Percentiles rank a stretch among this genome's conserved stretches.
Conservation (phyloP, 164 flowering plant genomes). For the Chimonanthus praecox region DNA sequence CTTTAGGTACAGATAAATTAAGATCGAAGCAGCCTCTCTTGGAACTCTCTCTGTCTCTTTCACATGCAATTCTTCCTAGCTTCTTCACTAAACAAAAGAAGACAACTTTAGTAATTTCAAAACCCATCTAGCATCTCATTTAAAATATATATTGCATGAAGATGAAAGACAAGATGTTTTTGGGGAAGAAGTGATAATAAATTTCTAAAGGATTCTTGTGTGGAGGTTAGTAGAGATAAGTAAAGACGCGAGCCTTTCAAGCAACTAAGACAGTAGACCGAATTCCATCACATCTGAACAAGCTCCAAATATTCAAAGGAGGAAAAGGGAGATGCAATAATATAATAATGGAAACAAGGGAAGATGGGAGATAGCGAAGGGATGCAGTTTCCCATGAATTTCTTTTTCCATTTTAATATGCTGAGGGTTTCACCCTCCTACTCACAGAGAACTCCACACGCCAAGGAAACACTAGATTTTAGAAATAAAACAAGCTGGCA, state of each 20-base stretch:
- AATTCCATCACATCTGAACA: slow-evolving; percentile 20
- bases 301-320: background rate
- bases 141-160: background rate
- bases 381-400: slow-evolving; percentile 13
- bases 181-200: background rate
- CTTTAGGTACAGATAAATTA: too few relatives aligned
- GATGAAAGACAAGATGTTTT: background rate
- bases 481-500: slow-evolving; percentile 27
- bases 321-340: background rate
- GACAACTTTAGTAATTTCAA: background rate
- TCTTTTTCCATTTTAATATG: background rate
- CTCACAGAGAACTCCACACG: slow-evolving; percentile 37
- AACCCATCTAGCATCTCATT: background rate
- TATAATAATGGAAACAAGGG: slow-evolving; percentile 6
- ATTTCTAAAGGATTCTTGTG: background rate
- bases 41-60: too few relatives aligned
- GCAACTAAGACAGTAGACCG: slow-evolving; percentile 34
- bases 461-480: slow-evolving; percentile 30
- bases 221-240: slow-evolving; percentile 18
- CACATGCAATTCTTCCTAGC: too few relatives aligned
- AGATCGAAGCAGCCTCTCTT: too few relatives aligned
- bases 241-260: slow-evolving; percentile 24
- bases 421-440: slow-evolving; percentile 5
- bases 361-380: slow-evolving; percentile 9
- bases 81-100: too few relatives aligned